Percentiles rank a stretch among this genome's conserved stretches.
phyloP scores from a whole-genome alignment of 345 rosid species.

The Eucalyptus brandiana region DNA sequence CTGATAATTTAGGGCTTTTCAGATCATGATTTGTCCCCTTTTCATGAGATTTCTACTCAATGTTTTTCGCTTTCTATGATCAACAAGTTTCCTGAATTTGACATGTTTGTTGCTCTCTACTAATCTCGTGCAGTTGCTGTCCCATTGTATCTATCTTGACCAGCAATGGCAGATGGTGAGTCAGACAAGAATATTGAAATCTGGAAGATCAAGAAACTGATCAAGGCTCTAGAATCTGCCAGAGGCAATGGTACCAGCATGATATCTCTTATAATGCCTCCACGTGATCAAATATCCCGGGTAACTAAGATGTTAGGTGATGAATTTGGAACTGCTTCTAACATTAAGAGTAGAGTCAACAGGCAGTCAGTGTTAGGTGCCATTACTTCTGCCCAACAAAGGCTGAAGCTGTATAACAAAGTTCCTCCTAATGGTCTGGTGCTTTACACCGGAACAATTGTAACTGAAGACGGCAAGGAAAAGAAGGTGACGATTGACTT shows the following conservation, averaged over 20 bases:
- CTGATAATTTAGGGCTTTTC: background rate
- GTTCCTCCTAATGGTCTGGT: slow-evolving; percentile 90
- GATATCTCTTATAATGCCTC: slow-evolving; percentile 97
- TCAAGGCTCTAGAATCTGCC: slow-evolving; percentile 82
- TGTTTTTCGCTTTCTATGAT: background rate
- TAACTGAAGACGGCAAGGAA: slow-evolving; percentile 84
- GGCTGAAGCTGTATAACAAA: slow-evolving; percentile 81
- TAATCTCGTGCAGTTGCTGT: background rate
- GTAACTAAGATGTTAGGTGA: slow-evolving; percentile 96
- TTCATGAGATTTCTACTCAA: background rate
- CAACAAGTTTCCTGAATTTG: background rate
- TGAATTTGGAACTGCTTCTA: slow-evolving; percentile 91
- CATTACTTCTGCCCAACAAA: slow-evolving; percentile 91
- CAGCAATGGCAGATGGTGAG: slow-evolving; percentile 33
- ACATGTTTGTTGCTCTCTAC: background rate
- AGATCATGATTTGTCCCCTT: background rate
- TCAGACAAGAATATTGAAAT: slow-evolving; percentile 87
- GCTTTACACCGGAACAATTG: slow-evolving; percentile 78
- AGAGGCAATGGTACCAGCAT: slow-evolving; percentile 94
- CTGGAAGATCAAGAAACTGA: slow-evolving; percentile 89
- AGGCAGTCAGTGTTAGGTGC: slow-evolving; percentile 89
- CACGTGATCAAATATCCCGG: slow-evolving; percentile 84
- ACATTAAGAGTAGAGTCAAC: slow-evolving; percentile 89
- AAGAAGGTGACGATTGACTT: slow-evolving; percentile 92
- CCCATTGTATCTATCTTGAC: background rate